Conservation (phyloP, 495 filamentous ascomycete species). For the Penicillium coffeae region DNA sequence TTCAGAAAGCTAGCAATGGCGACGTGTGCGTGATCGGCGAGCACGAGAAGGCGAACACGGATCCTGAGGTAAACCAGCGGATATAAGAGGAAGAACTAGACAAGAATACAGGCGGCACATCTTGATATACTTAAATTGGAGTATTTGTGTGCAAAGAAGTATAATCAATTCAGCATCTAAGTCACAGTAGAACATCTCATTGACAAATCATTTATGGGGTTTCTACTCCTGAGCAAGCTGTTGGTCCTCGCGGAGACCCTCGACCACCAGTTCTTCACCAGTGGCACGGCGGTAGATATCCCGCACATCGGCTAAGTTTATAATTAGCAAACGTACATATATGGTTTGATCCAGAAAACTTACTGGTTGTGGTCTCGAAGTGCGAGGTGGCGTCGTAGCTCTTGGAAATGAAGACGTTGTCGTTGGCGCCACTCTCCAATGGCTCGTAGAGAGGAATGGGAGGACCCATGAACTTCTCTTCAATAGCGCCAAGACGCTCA, state of each 20-base stretch:
- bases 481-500: slow-evolving; percentile 86
- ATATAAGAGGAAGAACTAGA: slow-evolving; percentile 12
- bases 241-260: slow-evolving; percentile 51
- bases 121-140: not conserved
- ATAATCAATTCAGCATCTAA: slow-evolving; percentile 29
- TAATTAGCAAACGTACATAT: slow-evolving; percentile 4
- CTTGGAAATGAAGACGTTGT: slow-evolving; percentile 96
- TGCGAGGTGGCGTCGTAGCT: slow-evolving; percentile 97
- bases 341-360: slow-evolving; percentile 1
- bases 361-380: slow-evolving; percentile 87
- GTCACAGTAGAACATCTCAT: slow-evolving; percentile 27
- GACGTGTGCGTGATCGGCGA: slow-evolving; percentile 59
- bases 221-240: slow-evolving; percentile 48
- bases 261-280: slow-evolving; percentile 78
- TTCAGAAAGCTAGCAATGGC: slow-evolving; percentile 42
- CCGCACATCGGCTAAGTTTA: slow-evolving; percentile 71
- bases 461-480: slow-evolving; percentile 95
- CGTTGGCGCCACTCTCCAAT: slow-evolving; percentile 75
- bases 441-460: slow-evolving; percentile 94
- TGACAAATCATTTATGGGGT: not conserved
- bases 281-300: slow-evolving; percentile 87
- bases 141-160: slow-evolving; percentile 32
- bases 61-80: slow-evolving; percentile 37
- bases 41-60: slow-evolving; percentile 65
- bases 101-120: too few relatives aligned